Percentiles rank a stretch among this genome's conserved stretches.
These are phyloP conservation scores for Adansonia madagascariensis DNA, from an alignment of 441 rosid species.

Conservation along the genomic window DNA sequence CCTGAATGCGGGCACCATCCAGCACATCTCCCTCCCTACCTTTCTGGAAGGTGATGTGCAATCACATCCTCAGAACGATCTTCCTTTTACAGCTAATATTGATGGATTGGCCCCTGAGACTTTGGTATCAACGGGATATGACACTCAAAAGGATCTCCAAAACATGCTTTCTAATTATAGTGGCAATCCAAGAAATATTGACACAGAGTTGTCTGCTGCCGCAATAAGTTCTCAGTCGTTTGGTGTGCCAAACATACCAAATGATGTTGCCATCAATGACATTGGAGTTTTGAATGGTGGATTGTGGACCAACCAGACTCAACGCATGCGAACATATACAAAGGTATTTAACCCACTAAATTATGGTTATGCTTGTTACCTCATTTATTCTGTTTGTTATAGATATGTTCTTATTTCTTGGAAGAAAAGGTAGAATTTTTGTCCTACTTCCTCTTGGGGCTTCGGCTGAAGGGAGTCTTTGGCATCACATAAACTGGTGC, in stretches of 20 bases:
- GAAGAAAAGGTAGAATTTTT: not conserved
- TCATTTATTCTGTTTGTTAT: not conserved
- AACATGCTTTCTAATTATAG: conserved; percentile 85
- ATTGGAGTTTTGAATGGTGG: conserved; percentile 76
- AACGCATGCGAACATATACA: conserved; percentile 88
- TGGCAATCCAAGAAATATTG: conserved; percentile 74
- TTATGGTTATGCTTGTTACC: not conserved
- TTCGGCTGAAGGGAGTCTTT: not conserved
- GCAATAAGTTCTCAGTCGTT: conserved; percentile 91
- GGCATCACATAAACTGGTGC: not conserved
- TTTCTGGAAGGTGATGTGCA: conserved; percentile 80
- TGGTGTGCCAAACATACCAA: conserved; percentile 78
- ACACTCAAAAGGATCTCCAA: conserved; percentile 95
- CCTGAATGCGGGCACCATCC: conserved; percentile 71
- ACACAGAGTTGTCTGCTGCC: conserved; percentile 89
- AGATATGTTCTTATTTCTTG: not conserved
- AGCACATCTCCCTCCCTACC: conserved; percentile 70
- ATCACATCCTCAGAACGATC: conserved; percentile 63
- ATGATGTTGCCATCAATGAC: conserved; percentile 73
- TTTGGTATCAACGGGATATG: conserved; percentile 75
- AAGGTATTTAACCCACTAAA: conserved; percentile 54
- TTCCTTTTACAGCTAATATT: conserved; percentile 63
- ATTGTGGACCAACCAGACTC: conserved; percentile 81
- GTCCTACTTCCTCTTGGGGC: not conserved
- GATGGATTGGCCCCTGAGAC: conserved; percentile 77